Base-by-base conservation (phyloP, 2,329 filamentous ascomycete genomes). In the Aspergillus sp. region DNA sequence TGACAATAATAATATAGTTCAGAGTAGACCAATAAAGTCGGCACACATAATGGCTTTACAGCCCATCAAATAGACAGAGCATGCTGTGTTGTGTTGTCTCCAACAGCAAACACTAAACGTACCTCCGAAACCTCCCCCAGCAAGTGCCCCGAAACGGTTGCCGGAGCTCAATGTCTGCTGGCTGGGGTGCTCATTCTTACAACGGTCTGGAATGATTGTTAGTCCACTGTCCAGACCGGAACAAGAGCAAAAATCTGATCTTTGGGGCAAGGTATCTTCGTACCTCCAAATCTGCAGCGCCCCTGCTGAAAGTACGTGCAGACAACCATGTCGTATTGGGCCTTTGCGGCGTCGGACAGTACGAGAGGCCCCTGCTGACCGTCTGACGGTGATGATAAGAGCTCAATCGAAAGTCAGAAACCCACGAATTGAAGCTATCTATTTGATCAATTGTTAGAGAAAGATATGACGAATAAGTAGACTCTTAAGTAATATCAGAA, bases 281-380 rank as follows among this genome's bases (percentile, higher is more conserved):
- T 79, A 88, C 87, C 80, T 76, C 88, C 88, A 71, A 83, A 86
- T 69, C 79, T 85, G 79, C 89, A 92, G 63, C 80, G 81, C 47
- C 88, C 88, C 71, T 87, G 82, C 71, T 84, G 82, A 70, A 82
- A 91, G 73, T 85, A 91, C 64, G 76, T 82, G 79, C 89, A 91
- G 58, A 89, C 68, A 11, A 71, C 71, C 79, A 81, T 81, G 17
- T 55, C 72, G 58, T 53, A 32, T 57, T 55, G n/a, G 19, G 39
- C 32, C 25, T 27, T 25, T 47, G 38, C 27, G n/a, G 39, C 15
- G n/a, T 21, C 17, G 23, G 15, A 44, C 39, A 30, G 42, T 36
- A 30, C 38, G 23, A 54, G 38, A 17, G 32, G 21, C 13, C n/a
- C 53, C 39, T 42, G 48, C 39, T 19, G 32, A 57, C 36, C 57